phyloP scores from a whole-genome alignment of 345 rosid species.

The Citrus cavaleriei region DNA sequence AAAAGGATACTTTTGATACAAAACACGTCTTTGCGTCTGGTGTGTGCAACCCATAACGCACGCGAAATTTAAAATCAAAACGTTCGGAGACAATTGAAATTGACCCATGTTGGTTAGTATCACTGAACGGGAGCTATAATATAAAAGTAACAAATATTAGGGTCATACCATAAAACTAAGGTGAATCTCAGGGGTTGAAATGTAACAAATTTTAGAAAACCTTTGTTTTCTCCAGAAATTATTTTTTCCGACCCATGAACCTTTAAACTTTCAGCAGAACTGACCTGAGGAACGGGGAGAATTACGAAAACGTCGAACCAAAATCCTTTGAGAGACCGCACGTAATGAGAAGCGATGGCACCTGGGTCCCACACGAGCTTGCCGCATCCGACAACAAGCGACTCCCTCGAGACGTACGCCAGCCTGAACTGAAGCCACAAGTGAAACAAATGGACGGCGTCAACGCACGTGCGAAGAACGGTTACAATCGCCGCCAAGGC shows the following conservation, averaged over 20 bases:
- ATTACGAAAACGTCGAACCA: conserved; percentile 87
- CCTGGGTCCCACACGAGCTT: conserved; percentile 92
- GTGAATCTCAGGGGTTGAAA: too few species aligned
- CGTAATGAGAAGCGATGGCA: conserved; percentile 64
- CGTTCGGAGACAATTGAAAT: not conserved
- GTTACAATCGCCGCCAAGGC: conserved; percentile 64
- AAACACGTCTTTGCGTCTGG: too few species aligned
- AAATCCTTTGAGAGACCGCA: conserved; percentile 66
- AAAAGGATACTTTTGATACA: not conserved
- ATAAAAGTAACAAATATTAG: not conserved
- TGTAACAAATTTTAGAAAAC: too few species aligned
- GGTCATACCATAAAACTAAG: not conserved
- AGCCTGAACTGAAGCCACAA: conserved; percentile 74
- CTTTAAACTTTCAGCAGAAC: not conserved
- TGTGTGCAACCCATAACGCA: too few species aligned
- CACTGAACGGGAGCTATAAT: not conserved
- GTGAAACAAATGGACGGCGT: conserved; percentile 62
- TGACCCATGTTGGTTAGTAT: too few species aligned
- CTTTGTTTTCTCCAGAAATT: too few species aligned
- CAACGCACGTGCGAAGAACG: conserved; percentile 66
- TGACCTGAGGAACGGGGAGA: conserved; percentile 93
- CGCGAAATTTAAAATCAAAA: not conserved
- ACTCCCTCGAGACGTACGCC: conserved; percentile 81
- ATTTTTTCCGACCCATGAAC: too few species aligned
- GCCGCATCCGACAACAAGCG: conserved; percentile 85